phyloP scores from a whole-genome alignment of 305 asterid species.

The Solanum chacoense region DNA sequence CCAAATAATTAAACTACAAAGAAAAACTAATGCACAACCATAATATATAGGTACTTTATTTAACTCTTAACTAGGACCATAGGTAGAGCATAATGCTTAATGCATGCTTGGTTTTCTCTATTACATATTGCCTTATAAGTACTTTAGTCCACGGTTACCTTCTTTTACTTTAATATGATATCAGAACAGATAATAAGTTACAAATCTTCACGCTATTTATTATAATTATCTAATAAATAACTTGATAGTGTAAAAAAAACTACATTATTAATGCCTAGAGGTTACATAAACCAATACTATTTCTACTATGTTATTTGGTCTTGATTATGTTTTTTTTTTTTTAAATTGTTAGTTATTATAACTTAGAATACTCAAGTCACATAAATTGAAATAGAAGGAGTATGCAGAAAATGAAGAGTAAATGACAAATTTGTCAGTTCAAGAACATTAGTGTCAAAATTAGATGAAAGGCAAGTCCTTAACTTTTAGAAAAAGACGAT shows the following conservation, averaged over 20 bases:
- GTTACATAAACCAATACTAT: not conserved
- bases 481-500: not conserved
- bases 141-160: not conserved
- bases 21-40: not conserved
- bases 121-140: not conserved
- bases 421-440: not conserved
- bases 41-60: not conserved
- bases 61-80: not conserved
- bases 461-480: not conserved
- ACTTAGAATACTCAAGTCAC: not conserved
- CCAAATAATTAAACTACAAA: not conserved
- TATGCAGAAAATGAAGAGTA: not conserved
- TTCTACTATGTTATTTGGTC: not conserved
- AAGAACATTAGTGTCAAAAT: not conserved
- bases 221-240: not conserved
- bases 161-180: not conserved
- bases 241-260: not conserved
- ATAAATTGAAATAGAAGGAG: not conserved
- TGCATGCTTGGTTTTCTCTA: not conserved
- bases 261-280: not conserved
- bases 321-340: not conserved
- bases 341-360: too few species aligned
- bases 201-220: not conserved
- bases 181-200: not conserved
- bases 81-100: not conserved